phyloP scores from a whole-genome alignment of 2,329 filamentous ascomycete species.

The Aspergillus pseudoviridinutans region DNA sequence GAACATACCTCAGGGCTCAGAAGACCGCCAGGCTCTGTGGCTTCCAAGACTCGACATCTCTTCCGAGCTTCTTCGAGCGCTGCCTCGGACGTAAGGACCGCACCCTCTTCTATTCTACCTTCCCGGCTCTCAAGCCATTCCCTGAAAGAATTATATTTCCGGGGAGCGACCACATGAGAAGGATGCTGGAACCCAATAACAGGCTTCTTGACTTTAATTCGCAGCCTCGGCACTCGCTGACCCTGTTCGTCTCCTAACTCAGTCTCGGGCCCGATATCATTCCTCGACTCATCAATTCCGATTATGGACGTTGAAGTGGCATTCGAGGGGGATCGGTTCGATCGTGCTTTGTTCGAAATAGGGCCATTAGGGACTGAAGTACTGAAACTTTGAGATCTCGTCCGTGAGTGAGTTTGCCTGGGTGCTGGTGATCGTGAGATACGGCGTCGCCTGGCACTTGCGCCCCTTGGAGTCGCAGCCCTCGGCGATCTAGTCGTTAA shows the following conservation, averaged over 20 bases:
- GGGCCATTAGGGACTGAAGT: slow-evolving; percentile 19
- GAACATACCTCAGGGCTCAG: slow-evolving; percentile 68
- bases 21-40: slow-evolving; percentile 69
- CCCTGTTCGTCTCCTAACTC: slow-evolving; percentile 18
- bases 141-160: slow-evolving; percentile 52
- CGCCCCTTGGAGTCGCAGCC: slow-evolving; percentile 20
- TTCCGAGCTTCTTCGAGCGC: slow-evolving; percentile 64
- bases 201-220: slow-evolving; percentile 51
- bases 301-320: slow-evolving; percentile 12
- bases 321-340: slow-evolving; percentile 24
- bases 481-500: slow-evolving; percentile 30
- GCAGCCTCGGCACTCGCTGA: slow-evolving; percentile 32
- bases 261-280: slow-evolving; percentile 5
- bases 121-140: slow-evolving; percentile 61
- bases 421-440: slow-evolving; percentile 26
- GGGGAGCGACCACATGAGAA: slow-evolving; percentile 44
- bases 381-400: slow-evolving; percentile 28
- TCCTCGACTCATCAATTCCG: slow-evolving; percentile 11
- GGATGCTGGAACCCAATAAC: slow-evolving; percentile 50
- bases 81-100: slow-evolving; percentile 53
- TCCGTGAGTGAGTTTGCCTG: slow-evolving; percentile 24
- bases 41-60: slow-evolving; percentile 67
- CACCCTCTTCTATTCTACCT: slow-evolving; percentile 40
- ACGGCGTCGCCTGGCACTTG: slow-evolving; percentile 17
- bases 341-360: slow-evolving; percentile 21